phyloP scores from a whole-genome alignment of 371 early-diverging fungal species.

The Syncephalastrum monosporum region DNA sequence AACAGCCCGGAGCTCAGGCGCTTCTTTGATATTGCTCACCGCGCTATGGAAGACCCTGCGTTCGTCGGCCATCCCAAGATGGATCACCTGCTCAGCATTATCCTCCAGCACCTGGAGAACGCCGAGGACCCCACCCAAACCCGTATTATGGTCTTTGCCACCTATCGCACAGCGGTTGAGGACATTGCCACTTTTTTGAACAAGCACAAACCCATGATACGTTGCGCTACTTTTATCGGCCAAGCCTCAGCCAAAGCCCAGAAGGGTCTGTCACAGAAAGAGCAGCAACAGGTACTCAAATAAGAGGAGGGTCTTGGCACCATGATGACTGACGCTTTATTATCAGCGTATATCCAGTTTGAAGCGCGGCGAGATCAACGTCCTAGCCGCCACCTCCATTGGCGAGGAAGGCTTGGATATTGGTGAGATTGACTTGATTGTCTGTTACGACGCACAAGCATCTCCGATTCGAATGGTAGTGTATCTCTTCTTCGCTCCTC shows the following conservation, averaged over 20 bases:
- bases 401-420: constrained; percentile 98
- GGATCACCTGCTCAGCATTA: constrained; percentile 57
- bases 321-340: background rate
- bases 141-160: constrained; percentile 87
- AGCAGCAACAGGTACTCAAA: constrained; percentile 72
- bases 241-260: constrained; percentile 64
- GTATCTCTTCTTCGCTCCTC: background rate
- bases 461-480: constrained; percentile 81
- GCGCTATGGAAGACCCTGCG: constrained; percentile 30
- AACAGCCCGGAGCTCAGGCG: constrained; percentile 17
- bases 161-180: constrained; percentile 83
- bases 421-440: constrained; percentile 93
- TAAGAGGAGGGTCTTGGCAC: background rate
- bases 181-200: constrained; percentile 74
- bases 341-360: constrained; percentile 44
- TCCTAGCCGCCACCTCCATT: constrained; percentile 89
- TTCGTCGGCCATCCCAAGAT: constrained; percentile 87
- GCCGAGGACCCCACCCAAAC: constrained; percentile 33
- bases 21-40: constrained; percentile 13
- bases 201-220: constrained; percentile 67
- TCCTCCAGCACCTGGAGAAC: constrained; percentile 67
- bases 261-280: constrained; percentile 80
- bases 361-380: constrained; percentile 73
- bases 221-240: constrained; percentile 81
- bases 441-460: constrained; percentile 87